Base-by-base conservation (phyloP, 1,139 yeast species). In the Kurtzmaniella natalensis region DNA sequence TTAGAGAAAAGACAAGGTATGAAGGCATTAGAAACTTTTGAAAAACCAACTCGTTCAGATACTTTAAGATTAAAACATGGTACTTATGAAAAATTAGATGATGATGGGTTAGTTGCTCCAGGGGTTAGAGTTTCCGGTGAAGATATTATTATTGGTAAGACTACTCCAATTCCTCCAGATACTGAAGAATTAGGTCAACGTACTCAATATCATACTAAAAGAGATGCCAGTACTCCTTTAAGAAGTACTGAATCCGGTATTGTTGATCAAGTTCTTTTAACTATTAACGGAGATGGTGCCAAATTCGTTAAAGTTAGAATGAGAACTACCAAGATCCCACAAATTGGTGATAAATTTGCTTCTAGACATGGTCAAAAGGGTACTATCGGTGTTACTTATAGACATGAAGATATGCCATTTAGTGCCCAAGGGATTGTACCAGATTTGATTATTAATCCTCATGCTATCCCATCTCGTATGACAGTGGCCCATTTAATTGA, bases 301-400 rank as follows among this genome's bases (percentile, higher is more conserved):
- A 85, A 89, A 55, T 94, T 94, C 51, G 97, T 92, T 37, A 92
- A 92, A 65, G 98, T 92, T 30, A 80, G 99, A 65, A 94, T 94
- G 88, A 84, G 99, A 76, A 89, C 98, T 1, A 92, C 99, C 5
- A 92, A 92, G 64, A 75, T 89, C 35, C 99, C 99, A 9, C 99
- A 92, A 65, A 92, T 94, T 63, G 99, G 99, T 63, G 99, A 92
- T 65, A 92, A 92, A 64, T 92, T 92, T 64, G 97, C 98, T 4
- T 89, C 97, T 29, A 86, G 98, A 69, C 98, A 92, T 71, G 99
- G 99, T 61, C 99, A 94, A 65, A 92, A 92, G 70, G 99, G 99
- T 82, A 94, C 98, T 18, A 89, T 94, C 61, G 99, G 99, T 79
- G 94, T 92, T 42, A 92, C 98, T 1, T 94, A 92, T 58, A 79